Conservation (phyloP, 2,329 filamentous ascomycete species). For the Didymella pinodella region DNA sequence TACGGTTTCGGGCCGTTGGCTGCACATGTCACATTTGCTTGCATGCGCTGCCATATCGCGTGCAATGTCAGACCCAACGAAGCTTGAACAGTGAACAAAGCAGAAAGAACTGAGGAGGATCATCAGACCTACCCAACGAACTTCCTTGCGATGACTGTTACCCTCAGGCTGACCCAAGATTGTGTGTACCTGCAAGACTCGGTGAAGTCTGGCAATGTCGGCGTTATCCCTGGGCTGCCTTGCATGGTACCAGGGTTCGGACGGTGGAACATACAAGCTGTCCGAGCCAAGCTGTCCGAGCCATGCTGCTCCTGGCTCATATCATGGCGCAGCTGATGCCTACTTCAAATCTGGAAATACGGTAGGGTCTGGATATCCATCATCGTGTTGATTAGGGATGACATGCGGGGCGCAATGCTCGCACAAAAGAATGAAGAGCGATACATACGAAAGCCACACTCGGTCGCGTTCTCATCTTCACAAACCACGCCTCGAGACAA, state of each 20-base stretch:
- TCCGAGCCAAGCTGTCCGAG: background rate
- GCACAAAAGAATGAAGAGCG: background rate
- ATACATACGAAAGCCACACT: background rate
- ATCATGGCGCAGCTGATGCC: conserved; percentile 7
- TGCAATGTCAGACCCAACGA: background rate
- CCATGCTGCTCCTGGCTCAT: background rate
- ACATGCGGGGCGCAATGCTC: background rate
- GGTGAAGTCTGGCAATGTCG: background rate
- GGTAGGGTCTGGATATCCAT: background rate
- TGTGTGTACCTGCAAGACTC: background rate
- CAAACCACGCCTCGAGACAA: background rate
- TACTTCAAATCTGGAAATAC: background rate
- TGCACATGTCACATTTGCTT: background rate
- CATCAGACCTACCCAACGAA: background rate
- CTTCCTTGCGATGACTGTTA: background rate
- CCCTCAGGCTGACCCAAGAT: background rate
- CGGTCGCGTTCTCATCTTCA: background rate
- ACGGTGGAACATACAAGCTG: background rate
- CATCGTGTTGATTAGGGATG: background rate
- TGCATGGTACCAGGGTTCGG: background rate
- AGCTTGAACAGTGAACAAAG: background rate
- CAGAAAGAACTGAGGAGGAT: background rate
- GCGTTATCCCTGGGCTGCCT: background rate
- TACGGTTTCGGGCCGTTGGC: conserved; percentile 13
- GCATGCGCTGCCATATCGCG: background rate